Conservation (phyloP, 768 basidiomycete genomes). For the Myochromella boudieri region DNA sequence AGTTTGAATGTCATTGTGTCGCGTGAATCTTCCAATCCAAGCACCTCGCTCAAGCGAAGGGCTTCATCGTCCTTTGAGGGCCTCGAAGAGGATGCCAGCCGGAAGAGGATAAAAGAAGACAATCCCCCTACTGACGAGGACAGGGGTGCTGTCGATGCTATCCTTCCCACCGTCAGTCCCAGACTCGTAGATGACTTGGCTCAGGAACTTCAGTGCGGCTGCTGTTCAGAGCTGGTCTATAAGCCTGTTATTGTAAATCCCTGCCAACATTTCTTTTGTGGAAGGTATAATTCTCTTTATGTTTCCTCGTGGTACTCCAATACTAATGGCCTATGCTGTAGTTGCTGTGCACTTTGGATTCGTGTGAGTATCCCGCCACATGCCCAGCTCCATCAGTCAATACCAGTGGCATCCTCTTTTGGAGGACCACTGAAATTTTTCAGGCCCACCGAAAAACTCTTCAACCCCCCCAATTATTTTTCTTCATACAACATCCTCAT, state of each 20-base stretch:
- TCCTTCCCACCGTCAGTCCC: constrained; percentile 14
- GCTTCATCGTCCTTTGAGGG: constrained; percentile 61
- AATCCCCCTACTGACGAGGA: constrained; percentile 16
- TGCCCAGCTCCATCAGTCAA: constrained; percentile 10
- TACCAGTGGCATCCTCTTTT: constrained; percentile 8
- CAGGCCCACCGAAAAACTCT: background rate
- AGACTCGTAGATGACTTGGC: constrained; percentile 60
- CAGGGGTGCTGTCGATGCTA: constrained; percentile 6
- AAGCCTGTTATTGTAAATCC: constrained; percentile 79
- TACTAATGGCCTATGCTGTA: constrained; percentile 24
- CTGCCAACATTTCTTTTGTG: constrained; percentile 91
- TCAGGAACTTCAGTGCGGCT: constrained; percentile 82
- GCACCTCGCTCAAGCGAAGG: constrained; percentile 51
- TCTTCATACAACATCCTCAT: background rate
- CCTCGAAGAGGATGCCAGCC: constrained; percentile 41
- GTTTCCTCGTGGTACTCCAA: constrained; percentile 1
- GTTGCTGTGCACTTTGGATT: constrained; percentile 84
- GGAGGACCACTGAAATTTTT: background rate
- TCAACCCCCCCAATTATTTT: background rate
- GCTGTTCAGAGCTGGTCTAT: constrained; percentile 81
- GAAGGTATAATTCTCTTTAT: constrained; percentile 53
- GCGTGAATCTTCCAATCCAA: constrained; percentile 12
- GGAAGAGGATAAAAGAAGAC: constrained; percentile 63
- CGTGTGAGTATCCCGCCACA: constrained; percentile 52
- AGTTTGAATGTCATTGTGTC: constrained; percentile 15